These are phyloP conservation scores for Pholiota conissans DNA, from an alignment of 768 basidiomycete genomes.

Conservation along the genomic window DNA sequence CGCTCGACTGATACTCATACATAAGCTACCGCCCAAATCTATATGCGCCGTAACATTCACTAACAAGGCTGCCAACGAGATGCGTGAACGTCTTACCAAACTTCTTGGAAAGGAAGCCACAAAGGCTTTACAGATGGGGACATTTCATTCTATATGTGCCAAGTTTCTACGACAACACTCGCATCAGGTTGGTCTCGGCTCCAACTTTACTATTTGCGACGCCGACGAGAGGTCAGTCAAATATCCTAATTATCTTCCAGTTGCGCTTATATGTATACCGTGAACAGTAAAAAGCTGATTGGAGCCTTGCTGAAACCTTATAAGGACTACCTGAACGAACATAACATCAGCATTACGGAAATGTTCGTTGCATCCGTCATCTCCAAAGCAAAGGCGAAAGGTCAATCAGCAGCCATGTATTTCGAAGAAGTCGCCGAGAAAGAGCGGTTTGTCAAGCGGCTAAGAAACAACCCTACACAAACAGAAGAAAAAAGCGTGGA, in stretches of 20 bases:
- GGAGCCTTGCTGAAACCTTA: conserved; percentile 56
- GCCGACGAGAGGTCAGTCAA: conserved; percentile 66
- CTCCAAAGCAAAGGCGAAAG: conserved; percentile 75
- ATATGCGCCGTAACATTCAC: conserved; percentile 88
- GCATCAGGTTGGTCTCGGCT: conserved; percentile 52
- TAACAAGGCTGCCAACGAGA: conserved; percentile 88
- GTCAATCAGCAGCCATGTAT: conserved; percentile 52
- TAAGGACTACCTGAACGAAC: conserved; percentile 43
- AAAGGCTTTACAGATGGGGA: conserved; percentile 63
- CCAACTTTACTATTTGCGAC: conserved; percentile 84
- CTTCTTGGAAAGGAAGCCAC: conserved; percentile 65
- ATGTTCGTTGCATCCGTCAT: conserved; percentile 58
- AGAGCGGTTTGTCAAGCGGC: conserved; percentile 1
- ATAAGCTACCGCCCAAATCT: conserved; percentile 49
- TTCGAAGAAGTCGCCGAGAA: conserved; percentile 23
- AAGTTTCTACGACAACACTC: conserved; percentile 70
- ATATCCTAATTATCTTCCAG: conserved; percentile 8
- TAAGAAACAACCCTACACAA: conserved; percentile 9
- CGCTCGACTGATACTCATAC: conserved; percentile 59
- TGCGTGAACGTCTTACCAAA: conserved; percentile 67
- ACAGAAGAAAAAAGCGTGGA: conserved; percentile 27
- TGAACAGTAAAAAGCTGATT: conserved; percentile 66
- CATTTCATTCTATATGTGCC: conserved; percentile 78
- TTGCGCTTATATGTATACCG: background rate
- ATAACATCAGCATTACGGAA: conserved; percentile 55